Evolutionary conservation across 75 land plant genomes (phyloP), one percentile per base, ranked within the genome.

Genomic region (Sequoia sempervirens): DNA sequence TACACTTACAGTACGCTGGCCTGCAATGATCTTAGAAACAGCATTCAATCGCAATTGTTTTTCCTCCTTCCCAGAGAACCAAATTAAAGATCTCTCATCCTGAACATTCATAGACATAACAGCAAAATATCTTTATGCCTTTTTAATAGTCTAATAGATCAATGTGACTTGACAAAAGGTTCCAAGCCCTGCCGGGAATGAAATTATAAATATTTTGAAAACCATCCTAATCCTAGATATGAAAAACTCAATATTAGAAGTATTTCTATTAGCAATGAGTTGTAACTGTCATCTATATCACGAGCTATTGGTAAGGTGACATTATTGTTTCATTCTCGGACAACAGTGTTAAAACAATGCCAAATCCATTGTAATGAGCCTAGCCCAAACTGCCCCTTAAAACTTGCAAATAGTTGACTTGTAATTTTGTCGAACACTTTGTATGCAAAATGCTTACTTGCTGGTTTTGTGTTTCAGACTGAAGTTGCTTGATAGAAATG

Each of bases 41-140:
- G 84, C 73, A 83, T 70, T 84, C 82, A 92, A 82, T 41, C 83
- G 87, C 83, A 92, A 80, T 68, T 88, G 86, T 41, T 81, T 90
- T 83, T 92, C 93, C 30, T 88, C 83, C 43, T 90, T 80, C n/a
- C 89, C 92, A 7, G 93, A 90, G 45, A 86, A 86, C 93, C 93
- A 92, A 80, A 92, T 85, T 80, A 92, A 72, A 23, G 47, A 69
- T 64, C 81, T 86, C 43, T 92, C 92, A 84, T 92, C 93, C 92
- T 92, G 88, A 18, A 86, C 36, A 84, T 32, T 8, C 34, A 69
- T n/a, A 78, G 80, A 78, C 36, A 70, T 70, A 61, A 61, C n/a
- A 61, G 66, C 8, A 20, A 5, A 61, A 56, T 56, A 34, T 40
- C 1, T 37, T 72, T 6, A 75, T 37, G 40, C 45, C 7, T 75